A percentile compares a stretch with the other conserved stretches of the same genome.
Evolutionary conservation across 1,284 basidiomycete genomes (phyloP).

Genomic region (Tremellales sp.): DNA sequence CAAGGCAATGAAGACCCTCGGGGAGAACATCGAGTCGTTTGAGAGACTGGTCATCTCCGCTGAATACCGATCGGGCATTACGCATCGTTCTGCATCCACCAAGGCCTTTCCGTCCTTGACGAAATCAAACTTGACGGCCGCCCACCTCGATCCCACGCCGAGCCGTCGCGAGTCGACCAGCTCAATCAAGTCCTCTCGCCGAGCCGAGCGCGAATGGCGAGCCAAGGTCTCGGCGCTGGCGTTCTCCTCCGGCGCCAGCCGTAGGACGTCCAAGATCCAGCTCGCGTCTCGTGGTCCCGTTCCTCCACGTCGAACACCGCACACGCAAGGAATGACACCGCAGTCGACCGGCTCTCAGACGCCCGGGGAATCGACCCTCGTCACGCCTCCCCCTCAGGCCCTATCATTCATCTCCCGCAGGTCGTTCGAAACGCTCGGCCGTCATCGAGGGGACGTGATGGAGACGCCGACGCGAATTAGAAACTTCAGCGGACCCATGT

Average conservation of each 20-base stretch:
- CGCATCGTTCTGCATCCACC: slow-evolving; percentile 3
- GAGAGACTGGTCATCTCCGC: slow-evolving; percentile 7
- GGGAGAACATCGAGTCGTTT: slow-evolving; percentile 5
- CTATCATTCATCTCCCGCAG: slow-evolving; percentile 5
- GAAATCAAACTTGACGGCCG: no score
- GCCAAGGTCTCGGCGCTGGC: slow-evolving; percentile 31
- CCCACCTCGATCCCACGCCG: slow-evolving; percentile 8
- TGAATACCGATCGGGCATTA: slow-evolving; percentile 4
- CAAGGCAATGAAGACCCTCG: slow-evolving; percentile 4
- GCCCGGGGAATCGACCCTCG: background rate
- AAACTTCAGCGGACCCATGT: slow-evolving; percentile 1
- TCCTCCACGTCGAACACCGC: no score
- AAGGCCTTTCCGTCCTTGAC: background rate
- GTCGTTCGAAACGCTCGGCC: slow-evolving; percentile 16
- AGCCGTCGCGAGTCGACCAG: background rate
- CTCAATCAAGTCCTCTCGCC: slow-evolving; percentile 17
- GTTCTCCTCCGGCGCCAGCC: background rate
- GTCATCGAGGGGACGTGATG: slow-evolving; percentile 2
- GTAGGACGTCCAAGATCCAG: background rate
- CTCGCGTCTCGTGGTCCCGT: background rate
- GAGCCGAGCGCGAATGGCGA: slow-evolving; percentile 36
- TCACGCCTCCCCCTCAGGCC: background rate
- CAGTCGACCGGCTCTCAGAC: background rate
- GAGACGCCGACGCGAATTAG: background rate
- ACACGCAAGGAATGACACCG: background rate